Percentiles rank a stretch among this genome's conserved stretches.
These are phyloP conservation scores for Calonectria pteridis DNA, from an alignment of 2,329 filamentous ascomycete genomes.

Conservation along the genomic window DNA sequence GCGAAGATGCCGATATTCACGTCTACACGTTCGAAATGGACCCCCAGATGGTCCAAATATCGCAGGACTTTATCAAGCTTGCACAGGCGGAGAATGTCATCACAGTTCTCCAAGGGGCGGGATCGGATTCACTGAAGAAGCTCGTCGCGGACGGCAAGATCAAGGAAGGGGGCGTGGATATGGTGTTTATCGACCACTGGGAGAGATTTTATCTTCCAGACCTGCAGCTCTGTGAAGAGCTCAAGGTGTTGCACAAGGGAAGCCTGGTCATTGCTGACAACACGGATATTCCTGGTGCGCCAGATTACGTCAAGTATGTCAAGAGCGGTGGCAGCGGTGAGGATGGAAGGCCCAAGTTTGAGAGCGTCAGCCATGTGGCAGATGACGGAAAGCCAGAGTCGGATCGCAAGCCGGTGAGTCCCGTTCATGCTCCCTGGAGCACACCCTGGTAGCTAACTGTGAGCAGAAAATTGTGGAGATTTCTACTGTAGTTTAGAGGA, in stretches of 20 bases:
- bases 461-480: background rate
- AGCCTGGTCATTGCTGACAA: background rate
- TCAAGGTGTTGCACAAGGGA: background rate
- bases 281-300: background rate
- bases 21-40: slow-evolving; percentile 8
- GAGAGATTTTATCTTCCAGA: background rate
- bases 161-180: background rate
- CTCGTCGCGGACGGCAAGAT: background rate
- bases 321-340: background rate
- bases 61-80: background rate
- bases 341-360: background rate
- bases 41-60: background rate
- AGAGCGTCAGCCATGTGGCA: background rate
- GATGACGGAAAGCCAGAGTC: background rate
- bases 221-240: background rate
- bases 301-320: background rate
- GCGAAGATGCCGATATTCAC: background rate
- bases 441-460: background rate
- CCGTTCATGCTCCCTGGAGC: background rate
- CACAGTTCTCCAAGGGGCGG: background rate
- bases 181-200: slow-evolving; percentile 8
- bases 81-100: background rate
- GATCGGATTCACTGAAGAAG: background rate
- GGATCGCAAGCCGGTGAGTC: background rate
- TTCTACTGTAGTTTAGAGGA: background rate